Base-by-base conservation (phyloP, 2,329 filamentous ascomycete species). In the Sclerotinia minor region DNA sequence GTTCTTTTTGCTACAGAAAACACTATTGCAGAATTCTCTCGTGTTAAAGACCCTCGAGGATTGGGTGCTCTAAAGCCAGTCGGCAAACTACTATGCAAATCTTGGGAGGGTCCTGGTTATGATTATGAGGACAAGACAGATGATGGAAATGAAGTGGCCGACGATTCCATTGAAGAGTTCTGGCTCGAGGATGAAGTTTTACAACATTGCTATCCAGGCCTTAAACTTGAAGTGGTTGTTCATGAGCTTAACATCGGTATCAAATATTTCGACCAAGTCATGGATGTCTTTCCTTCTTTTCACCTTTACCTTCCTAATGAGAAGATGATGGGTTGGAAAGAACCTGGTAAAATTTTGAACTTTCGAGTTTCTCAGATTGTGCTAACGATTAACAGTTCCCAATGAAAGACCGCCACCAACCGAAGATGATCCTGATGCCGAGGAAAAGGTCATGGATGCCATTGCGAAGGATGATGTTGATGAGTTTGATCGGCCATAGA, bases 301-400 rank as follows among this genome's bases (percentile, higher is more conserved):
- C 87, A 90, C 75, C 84, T 81, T 0, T 86, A 87, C 67, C 79
- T 93, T 35, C 83, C 85, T 0, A 92, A 94, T 76, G 85, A 89
- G 72, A 79, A 91, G 71, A 91, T 94, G 88, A 73, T 82, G 29
- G 77, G 82, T 24, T 93, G 85, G 83, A 91, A 87, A 76, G 79
- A 84, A 32, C 88, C 89, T 52, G 70, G 75, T 75, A 67, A 68
- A 71, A 47, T 55, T 19, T 49, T 44, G 7, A 49, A 29, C 11
- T 21, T 29, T 38, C 11, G 2, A 32, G 35, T 13, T n/a, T 32
- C n/a, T 41, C 41, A 29, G 50, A 26, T 17, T 35, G 15, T 47
- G 61, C 63, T 71, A 55, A 71, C n/a, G 6, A 38, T 9, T 9
- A 11, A n/a, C 35, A 76, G 74, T 74, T 58, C 71, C 69, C 7